phyloP scores from a whole-genome alignment of 148 eudicot species.

The Heliosperma pusillum region DNA sequence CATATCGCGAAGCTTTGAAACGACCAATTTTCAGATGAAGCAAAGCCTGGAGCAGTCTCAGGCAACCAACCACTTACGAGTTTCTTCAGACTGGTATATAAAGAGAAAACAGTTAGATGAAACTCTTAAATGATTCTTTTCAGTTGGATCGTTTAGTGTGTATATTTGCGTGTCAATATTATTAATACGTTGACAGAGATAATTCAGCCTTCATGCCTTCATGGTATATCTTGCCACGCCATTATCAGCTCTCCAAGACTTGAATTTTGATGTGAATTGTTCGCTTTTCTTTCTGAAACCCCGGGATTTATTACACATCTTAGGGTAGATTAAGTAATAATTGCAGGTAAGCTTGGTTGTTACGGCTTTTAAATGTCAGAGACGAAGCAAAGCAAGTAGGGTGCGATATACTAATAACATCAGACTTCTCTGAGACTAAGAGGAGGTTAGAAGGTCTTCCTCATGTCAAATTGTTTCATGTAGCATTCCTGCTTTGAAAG shows the following conservation, averaged over 20 bases:
- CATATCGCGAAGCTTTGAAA: background rate
- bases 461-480: no score
- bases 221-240: background rate
- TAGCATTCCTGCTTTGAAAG: no score
- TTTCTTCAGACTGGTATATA: background rate
- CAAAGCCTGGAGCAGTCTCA: background rate
- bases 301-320: no score
- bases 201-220: background rate
- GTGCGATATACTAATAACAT: no score
- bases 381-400: no score
- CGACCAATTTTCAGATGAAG: conserved; percentile 9
- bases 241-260: no score
- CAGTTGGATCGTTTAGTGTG: background rate
- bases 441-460: no score
- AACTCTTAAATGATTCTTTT: background rate
- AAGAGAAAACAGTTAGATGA: background rate
- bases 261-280: no score
- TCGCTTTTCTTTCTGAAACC: background rate
- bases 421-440: no score
- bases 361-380: no score
- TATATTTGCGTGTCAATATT: background rate
- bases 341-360: no score
- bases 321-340: no score
- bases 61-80: background rate
- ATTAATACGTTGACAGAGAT: background rate